Percentiles rank a stretch among this genome's conserved stretches.
These are phyloP conservation scores for Microsporum ferrugineum DNA, from an alignment of 2,329 filamentous ascomycete genomes.

Conservation along the genomic window DNA sequence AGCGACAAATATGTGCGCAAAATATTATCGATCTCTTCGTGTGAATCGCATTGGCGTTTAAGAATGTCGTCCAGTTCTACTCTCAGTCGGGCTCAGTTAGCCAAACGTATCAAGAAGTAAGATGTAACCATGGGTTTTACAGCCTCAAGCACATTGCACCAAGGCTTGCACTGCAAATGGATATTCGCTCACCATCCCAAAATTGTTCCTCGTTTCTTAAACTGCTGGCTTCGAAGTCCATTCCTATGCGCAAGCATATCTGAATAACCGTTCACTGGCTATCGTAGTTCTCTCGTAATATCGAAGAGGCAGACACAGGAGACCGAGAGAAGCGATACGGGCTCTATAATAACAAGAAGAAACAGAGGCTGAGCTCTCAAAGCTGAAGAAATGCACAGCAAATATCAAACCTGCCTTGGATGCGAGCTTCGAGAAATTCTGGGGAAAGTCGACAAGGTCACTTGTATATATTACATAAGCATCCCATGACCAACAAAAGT, in stretches of 20 bases:
- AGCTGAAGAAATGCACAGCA: not conserved
- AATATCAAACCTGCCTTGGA: not conserved
- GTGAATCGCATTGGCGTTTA: slow-evolving; percentile 46
- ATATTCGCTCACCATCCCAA: slow-evolving; percentile 59
- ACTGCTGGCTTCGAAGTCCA: slow-evolving; percentile 58
- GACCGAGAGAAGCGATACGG: not conserved
- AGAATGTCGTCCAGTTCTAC: slow-evolving; percentile 58
- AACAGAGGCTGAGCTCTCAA: not conserved
- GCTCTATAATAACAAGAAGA: not conserved
- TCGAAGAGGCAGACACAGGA: not conserved
- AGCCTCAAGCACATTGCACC: not conserved
- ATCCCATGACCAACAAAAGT: not conserved
- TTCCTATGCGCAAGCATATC: slow-evolving; percentile 29
- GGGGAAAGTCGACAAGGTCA: not conserved
- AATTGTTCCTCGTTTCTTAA: slow-evolving; percentile 75
- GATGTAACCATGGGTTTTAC: slow-evolving; percentile 4
- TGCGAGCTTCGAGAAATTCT: not conserved
- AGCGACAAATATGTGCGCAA: slow-evolving; percentile 75
- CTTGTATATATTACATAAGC: not conserved
- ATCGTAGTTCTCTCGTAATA: not conserved
- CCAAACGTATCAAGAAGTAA: not conserved
- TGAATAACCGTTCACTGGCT: not conserved
- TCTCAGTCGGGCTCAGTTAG: slow-evolving; percentile 3
- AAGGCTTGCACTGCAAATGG: slow-evolving; percentile 14
- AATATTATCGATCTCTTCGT: slow-evolving; percentile 68